phyloP scores from a whole-genome alignment of 768 basidiomycete genomes.

The Pholiota molesta region DNA sequence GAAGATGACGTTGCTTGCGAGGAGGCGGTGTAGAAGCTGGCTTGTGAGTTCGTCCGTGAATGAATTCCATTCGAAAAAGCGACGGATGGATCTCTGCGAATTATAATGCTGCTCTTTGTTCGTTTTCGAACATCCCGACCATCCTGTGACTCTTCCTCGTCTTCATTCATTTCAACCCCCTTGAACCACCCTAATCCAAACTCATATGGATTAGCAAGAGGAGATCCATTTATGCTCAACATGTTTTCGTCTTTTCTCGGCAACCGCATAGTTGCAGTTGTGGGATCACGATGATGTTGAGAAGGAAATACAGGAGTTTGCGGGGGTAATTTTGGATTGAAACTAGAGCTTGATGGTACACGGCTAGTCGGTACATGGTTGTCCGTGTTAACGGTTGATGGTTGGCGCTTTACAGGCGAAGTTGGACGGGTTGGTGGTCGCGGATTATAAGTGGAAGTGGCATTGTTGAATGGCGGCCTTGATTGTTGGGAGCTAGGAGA shows the following conservation, averaged over 20 bases:
- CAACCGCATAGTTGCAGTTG: slow-evolving; percentile 52
- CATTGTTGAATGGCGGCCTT: slow-evolving; percentile 47
- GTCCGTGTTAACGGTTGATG: slow-evolving; percentile 30
- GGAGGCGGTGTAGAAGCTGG: slow-evolving; percentile 44
- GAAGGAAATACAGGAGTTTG: slow-evolving; percentile 59
- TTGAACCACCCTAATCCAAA: slow-evolving; percentile 66
- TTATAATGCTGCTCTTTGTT: slow-evolving; percentile 60
- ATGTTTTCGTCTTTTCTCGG: slow-evolving; percentile 77
- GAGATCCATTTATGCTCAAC: slow-evolving; percentile 83
- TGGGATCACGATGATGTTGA: slow-evolving; percentile 23
- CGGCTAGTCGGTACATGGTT: slow-evolving; percentile 27
- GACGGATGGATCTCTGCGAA: slow-evolving; percentile 60
- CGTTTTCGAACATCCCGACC: slow-evolving; percentile 42
- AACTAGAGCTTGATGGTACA: slow-evolving; percentile 66
- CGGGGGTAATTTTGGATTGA: slow-evolving; percentile 69
- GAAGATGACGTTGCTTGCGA: slow-evolving; percentile 39
- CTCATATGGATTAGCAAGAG: slow-evolving; percentile 77
- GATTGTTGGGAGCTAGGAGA: slow-evolving; percentile 51
- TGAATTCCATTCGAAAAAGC: slow-evolving; percentile 36
- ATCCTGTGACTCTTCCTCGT: slow-evolving; percentile 34
- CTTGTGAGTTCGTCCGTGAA: slow-evolving; percentile 56
- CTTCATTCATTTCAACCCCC: slow-evolving; percentile 39
- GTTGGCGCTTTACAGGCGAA: slow-evolving; percentile 54
- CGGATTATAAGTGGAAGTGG: slow-evolving; percentile 31
- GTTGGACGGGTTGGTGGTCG: slow-evolving; percentile 42